Percentiles rank a stretch among this genome's conserved stretches.
phyloP scores from a whole-genome alignment of 2,329 filamentous ascomycete species.

The Fusarium drepaniforme region DNA sequence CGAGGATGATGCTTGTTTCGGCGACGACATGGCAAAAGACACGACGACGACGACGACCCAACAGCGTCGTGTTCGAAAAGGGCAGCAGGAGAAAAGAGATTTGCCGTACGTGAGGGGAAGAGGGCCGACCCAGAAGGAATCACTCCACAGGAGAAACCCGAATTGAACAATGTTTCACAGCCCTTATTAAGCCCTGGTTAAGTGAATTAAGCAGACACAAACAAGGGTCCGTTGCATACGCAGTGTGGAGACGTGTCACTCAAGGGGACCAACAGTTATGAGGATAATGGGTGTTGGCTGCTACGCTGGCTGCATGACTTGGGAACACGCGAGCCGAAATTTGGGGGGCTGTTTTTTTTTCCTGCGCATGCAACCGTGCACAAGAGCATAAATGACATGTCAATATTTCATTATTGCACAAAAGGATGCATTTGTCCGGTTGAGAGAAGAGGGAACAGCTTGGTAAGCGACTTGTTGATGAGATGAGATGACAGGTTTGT shows the following conservation, averaged over 20 bases:
- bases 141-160: neutral
- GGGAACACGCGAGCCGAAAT: neutral
- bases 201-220: neutral
- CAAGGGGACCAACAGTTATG: neutral
- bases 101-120: neutral
- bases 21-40: neutral
- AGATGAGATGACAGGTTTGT: neutral
- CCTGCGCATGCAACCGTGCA: neutral
- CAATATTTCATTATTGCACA: neutral
- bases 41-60: neutral
- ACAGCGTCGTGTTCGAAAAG: neutral
- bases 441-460: neutral
- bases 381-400: neutral
- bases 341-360: neutral
- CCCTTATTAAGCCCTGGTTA: conserved; percentile 2
- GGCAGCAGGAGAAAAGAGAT: neutral
- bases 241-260: neutral
- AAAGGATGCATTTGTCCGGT: neutral
- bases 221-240: neutral
- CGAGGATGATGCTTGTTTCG: neutral
- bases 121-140: neutral
- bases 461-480: neutral
- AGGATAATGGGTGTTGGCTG: neutral
- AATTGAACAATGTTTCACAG: neutral
- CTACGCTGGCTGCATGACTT: neutral